phyloP scores from a whole-genome alignment of 2,329 filamentous ascomycete genomes.

The Tolypocladium tropicale region DNA sequence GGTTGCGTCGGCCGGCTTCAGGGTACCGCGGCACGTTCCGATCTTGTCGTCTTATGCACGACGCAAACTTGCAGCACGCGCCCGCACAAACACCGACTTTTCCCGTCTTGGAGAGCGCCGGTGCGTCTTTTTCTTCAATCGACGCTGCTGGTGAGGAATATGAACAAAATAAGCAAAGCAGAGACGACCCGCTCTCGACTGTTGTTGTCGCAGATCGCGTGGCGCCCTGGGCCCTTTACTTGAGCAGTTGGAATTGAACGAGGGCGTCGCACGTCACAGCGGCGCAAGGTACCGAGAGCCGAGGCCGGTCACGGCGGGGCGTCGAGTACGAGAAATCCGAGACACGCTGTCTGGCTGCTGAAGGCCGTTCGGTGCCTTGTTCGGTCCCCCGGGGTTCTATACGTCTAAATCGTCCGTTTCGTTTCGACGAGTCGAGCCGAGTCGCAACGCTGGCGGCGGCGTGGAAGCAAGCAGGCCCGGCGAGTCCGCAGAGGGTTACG shows the following conservation, averaged over 20 bases:
- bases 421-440: neutral
- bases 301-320: neutral
- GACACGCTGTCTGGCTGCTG: neutral
- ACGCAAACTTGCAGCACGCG: neutral
- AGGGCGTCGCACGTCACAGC: neutral
- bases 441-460: neutral
- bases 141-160: neutral
- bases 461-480: neutral
- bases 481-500: neutral
- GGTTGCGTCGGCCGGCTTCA: slow-evolving; percentile 15
- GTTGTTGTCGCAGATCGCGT: slow-evolving; percentile 3
- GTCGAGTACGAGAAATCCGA: neutral
- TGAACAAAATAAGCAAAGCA: neutral
- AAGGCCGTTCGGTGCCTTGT: neutral
- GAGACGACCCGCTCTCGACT: neutral
- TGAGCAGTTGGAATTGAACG: slow-evolving; percentile 1
- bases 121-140: neutral
- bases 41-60: neutral
- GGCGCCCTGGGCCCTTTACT: neutral
- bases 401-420: neutral
- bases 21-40: neutral
- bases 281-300: neutral
- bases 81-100: neutral
- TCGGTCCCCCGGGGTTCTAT: neutral
- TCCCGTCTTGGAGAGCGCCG: neutral